Percentiles rank a stretch among this genome's conserved stretches.
phyloP scores from a whole-genome alignment of 31 red algal genomes.

The Odonthalia washingtoniensis region DNA sequence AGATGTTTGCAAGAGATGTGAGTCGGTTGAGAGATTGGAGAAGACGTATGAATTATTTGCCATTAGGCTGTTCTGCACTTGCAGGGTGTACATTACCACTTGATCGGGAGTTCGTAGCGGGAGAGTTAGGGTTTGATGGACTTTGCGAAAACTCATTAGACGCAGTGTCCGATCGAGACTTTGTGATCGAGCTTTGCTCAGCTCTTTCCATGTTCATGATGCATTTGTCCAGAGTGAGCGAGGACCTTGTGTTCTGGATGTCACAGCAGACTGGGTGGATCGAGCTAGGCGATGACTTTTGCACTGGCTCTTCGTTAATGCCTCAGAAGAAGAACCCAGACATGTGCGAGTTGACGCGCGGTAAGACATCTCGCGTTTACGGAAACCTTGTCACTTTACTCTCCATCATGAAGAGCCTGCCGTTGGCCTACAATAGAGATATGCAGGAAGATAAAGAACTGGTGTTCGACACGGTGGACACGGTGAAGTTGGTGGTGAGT shows the following conservation, averaged over 20 bases:
- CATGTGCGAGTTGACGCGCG: constrained; percentile 95
- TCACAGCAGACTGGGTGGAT: constrained; percentile 90
- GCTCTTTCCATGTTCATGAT: constrained; percentile 85
- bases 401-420: constrained; percentile 93
- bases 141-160: constrained; percentile 87
- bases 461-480: constrained; percentile 93
- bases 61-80: constrained; percentile 87
- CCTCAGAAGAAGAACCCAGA: constrained; percentile 99
- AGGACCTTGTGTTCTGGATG: constrained; percentile 97
- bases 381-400: constrained; percentile 88
- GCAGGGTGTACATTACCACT: constrained; percentile 92
- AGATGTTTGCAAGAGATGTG: constrained; percentile 94
- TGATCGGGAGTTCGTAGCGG: constrained; percentile 79
- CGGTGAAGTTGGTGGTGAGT: constrained; percentile 77
- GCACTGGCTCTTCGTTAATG: constrained; percentile 97
- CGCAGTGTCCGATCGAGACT: constrained; percentile 97
- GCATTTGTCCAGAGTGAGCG: constrained; percentile 91
- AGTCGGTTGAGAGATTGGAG: constrained; percentile 72
- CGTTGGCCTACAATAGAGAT: constrained; percentile 98
- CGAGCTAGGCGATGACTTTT: constrained; percentile 90
- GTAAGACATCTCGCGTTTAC: constrained; percentile 91
- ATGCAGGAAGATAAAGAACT: constrained; percentile 99
- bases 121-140: constrained; percentile 81
- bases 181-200: constrained; percentile 88
- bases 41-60: constrained; percentile 83